Percentiles rank a stretch among this genome's conserved stretches.
Evolutionary conservation across 2,329 filamentous ascomycete genomes (phyloP).

Genomic region (Cladophialophora carrionii): DNA sequence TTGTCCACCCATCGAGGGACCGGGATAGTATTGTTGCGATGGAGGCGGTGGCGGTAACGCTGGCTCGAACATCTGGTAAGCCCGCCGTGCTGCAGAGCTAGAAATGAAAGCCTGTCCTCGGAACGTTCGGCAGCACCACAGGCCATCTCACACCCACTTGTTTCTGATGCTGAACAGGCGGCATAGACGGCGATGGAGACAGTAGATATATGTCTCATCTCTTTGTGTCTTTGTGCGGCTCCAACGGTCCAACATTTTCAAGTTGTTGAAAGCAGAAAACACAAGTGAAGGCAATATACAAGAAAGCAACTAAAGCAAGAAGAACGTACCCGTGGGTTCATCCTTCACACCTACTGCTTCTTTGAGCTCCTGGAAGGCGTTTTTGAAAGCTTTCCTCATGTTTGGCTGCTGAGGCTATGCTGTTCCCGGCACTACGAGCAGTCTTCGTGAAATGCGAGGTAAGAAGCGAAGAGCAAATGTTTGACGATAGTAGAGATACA

Average conservation of each 20-base stretch:
- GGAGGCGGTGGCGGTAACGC: not conserved
- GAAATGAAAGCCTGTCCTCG: not conserved
- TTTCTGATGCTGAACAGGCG: not conserved
- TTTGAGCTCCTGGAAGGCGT: constrained; percentile 24
- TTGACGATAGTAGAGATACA: not conserved
- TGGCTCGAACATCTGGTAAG: not conserved
- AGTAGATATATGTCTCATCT: not conserved
- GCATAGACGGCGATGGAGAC: not conserved
- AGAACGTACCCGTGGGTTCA: constrained; percentile 24
- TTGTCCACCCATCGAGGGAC: not conserved
- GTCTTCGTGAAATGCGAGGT: not conserved
- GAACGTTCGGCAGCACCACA: too few species aligned
- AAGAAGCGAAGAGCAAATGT: not conserved
- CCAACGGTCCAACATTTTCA: not conserved
- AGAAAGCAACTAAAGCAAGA: not conserved
- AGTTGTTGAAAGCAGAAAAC: not conserved
- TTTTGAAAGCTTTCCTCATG: constrained; percentile 31
- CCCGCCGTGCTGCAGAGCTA: not conserved
- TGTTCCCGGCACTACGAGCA: not conserved
- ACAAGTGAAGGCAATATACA: not conserved
- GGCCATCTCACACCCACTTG: not conserved
- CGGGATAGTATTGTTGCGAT: not conserved
- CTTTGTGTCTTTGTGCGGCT: not conserved
- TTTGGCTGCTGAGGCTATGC: not conserved
- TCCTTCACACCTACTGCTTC: constrained; percentile 25